These are phyloP conservation scores for Vigna radiata DNA, from an alignment of 306 rosid genomes.

Conservation along the genomic window DNA sequence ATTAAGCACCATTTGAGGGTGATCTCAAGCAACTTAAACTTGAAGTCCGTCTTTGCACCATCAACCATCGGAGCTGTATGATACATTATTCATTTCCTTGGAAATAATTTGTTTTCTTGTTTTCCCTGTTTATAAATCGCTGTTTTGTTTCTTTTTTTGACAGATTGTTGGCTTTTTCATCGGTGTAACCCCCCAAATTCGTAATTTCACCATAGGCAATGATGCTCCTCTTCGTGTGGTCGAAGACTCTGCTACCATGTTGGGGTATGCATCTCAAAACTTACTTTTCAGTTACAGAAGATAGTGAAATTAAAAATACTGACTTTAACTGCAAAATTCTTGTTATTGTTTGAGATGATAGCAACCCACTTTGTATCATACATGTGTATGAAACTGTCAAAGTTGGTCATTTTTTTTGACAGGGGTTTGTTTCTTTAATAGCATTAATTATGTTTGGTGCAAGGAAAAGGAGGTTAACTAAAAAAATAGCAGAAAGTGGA, in stretches of 20 bases:
- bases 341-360: slow-evolving; percentile 1
- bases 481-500: too few relatives aligned
- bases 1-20: slow-evolving; percentile 38
- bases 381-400: not conserved
- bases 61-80: slow-evolving; percentile 85
- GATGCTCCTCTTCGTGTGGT: slow-evolving; percentile 77
- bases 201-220: slow-evolving; percentile 59
- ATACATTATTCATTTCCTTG: slow-evolving; percentile 9
- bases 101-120: slow-evolving; percentile 28
- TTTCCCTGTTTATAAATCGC: slow-evolving; percentile 16
- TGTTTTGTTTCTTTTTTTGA: not conserved
- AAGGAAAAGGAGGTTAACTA: too few relatives aligned
- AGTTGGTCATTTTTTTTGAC: not conserved
- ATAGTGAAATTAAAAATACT: not conserved
- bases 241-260: slow-evolving; percentile 65
- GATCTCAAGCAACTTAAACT: slow-evolving; percentile 55
- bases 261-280: slow-evolving; percentile 65
- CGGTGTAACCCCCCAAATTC: slow-evolving; percentile 64
- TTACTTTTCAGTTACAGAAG: not conserved
- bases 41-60: slow-evolving; percentile 76
- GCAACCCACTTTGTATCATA: not conserved
- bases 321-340: not conserved
- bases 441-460: not conserved
- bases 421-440: not conserved
- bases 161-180: slow-evolving; percentile 72